Evolutionary conservation across 2,329 filamentous ascomycete species (phyloP), one percentile per base, ranked within the genome.

Genomic region (Emergomyces pasteurianus): DNA sequence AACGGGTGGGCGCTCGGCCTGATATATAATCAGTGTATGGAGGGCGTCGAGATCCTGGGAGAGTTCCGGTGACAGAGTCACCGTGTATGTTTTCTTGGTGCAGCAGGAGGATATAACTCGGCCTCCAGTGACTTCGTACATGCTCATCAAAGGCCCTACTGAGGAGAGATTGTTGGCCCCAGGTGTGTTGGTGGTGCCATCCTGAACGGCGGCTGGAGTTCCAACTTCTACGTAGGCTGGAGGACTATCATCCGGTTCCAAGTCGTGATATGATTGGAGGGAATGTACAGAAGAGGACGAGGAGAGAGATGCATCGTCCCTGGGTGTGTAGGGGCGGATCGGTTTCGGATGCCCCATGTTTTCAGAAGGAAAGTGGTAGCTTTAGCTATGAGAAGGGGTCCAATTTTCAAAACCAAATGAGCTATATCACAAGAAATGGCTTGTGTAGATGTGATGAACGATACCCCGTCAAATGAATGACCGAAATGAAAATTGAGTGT

Each of bases 1-100:
- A n/a, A 81, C 77, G 0, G 83, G 83, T 4, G 83, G 83, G 10
- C 75, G 68, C 34, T 66, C 67, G 31, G 80, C 75, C 53, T 81
- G 78, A 7, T 70, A 65, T 0, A 66, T 66, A 63, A 85, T 71
- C 63, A 81, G 77, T 14, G 68, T 61, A 61, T 80, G 73, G 23
- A 85, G 75, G 28, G 74, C 71, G 3, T 67, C 64, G 2, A 74
- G 71, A 50, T 82, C 77, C 8, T 69, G 67, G 64, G 81, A 80
- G 40, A 83, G 75, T 21, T 72, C 72, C 31, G 65, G 66, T 63
- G 79, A 73, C 58, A 84, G 68, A 68, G 67, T 64, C 47, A 69
- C 59, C 5, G 60, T 64, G 21, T 63, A 63, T 23, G 63, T 59
- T 34, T 58, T 60, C 36, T 46, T 47, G 34, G 40, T 54, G 50